Base-by-base conservation (phyloP, 495 filamentous ascomycete genomes). In the Xylaria flabelliformis region DNA sequence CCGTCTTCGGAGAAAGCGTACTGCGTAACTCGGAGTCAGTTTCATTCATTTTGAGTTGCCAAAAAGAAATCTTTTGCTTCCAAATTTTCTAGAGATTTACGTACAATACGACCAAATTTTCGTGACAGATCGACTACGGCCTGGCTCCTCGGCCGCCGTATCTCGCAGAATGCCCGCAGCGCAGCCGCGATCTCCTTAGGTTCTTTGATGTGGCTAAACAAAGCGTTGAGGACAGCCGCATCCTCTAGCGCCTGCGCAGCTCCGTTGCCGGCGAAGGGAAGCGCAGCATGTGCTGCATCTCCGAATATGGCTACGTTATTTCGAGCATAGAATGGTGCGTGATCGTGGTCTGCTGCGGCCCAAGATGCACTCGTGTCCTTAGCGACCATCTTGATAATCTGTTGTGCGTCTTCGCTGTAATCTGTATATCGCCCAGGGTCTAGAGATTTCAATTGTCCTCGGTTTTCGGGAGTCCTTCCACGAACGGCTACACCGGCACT, bases 191-290 rank as follows among this genome's bases (percentile, higher is more conserved):
- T 72, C 17, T 77, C 56, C 8, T 9, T 46, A 8, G 46, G 36
- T 0, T 39, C 13, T 26, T 32, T 29, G 17, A 78, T 79, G 44
- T 76, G 74, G 0, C 46, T 61, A 26, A 85, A 76, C 26, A 85
- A 63, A 7, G 66, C 68, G 8, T 81, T 75, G 9, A 88, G 76
- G 36, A 85, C 80, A 0, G 81, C 81, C 3, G 85, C 89, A 73
- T 91, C 89, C 73, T 91, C 89, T 72, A 91, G 80, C 0, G 89
- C 89, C 74, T 90, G 88, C 10, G 87, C 87, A 0, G 87, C 89
- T 0, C 89, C 90, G 72, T 89, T 86, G 0, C 83, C 85, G 6
- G 83, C 85, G 34, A 88, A 89, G 0, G 88, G 88, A 7, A 90
- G 78, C 50, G 88, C 83, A 2, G 88, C 84, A 77, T 91, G 90